These are phyloP conservation scores for Gloeopeniophorella convolvens DNA, from an alignment of 768 basidiomycete species.

Conservation along the genomic window DNA sequence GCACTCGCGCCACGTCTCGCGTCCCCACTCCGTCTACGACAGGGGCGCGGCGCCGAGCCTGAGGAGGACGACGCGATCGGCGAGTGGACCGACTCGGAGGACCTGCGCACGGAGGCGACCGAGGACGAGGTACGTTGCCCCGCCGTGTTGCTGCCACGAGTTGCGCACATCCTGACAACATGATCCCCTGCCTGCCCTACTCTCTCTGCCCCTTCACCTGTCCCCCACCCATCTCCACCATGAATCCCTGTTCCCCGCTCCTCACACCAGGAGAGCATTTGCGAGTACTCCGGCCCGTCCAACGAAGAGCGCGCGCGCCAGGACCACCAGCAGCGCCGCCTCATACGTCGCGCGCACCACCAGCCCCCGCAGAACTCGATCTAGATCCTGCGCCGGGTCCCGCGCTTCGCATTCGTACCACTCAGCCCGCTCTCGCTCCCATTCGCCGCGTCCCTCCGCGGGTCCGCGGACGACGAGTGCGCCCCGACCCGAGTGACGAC, in stretches of 20 bases:
- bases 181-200: constrained; percentile 1
- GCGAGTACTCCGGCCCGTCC: constrained; percentile 87
- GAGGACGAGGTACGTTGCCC: constrained; percentile 58
- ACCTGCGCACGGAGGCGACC: constrained; percentile 49
- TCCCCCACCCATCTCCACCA: constrained; percentile 4
- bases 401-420: constrained; percentile 77
- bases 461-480: constrained; percentile 57
- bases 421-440: constrained; percentile 35
- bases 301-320: constrained; percentile 81
- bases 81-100: constrained; percentile 85
- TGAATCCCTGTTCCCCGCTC: constrained; percentile 11
- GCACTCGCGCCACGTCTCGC: constrained; percentile 68
- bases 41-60: constrained; percentile 23
- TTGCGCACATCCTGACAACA: not conserved
- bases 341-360: constrained; percentile 41
- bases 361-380: constrained; percentile 31
- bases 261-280: constrained; percentile 56
- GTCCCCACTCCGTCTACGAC: constrained; percentile 50
- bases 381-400: constrained; percentile 65
- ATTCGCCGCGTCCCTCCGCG: constrained; percentile 26
- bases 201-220: not conserved
- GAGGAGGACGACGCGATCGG: constrained; percentile 40
- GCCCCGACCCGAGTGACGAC: constrained; percentile 86
- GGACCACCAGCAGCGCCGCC: constrained; percentile 54
- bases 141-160: constrained; percentile 16